These are phyloP conservation scores for Pythium guiyangense DNA, from an alignment of 352 stramenopile genomes.

Conservation along the genomic window DNA sequence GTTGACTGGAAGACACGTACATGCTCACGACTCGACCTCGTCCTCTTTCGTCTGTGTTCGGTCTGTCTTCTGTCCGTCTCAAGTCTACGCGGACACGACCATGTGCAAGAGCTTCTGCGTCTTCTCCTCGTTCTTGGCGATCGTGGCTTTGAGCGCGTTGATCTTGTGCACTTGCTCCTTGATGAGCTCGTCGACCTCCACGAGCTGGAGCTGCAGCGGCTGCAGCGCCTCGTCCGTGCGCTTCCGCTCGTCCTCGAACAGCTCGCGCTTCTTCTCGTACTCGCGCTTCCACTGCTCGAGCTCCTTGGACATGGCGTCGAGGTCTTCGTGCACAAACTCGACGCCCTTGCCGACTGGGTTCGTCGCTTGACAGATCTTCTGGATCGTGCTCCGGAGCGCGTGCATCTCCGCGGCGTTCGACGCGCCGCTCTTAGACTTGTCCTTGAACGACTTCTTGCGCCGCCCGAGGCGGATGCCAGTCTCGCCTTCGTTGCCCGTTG, in stretches of 20 bases:
- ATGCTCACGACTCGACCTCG: too few relatives aligned
- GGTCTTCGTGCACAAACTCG: conserved; percentile 93
- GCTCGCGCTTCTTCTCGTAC: conserved; percentile 70
- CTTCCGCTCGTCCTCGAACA: conserved; percentile 83
- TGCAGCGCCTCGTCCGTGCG: conserved; percentile 79
- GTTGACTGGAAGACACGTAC: too few relatives aligned
- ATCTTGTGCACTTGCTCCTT: conserved; percentile 92
- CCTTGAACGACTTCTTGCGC: conserved; percentile 79
- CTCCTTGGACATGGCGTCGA: conserved; percentile 93
- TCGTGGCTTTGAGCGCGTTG: conserved; percentile 88
- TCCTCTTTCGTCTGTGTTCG: too few relatives aligned
- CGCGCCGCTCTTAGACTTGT: conserved; percentile 66
- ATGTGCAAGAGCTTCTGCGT: conserved; percentile 87
- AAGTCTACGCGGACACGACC: conserved; percentile 73
- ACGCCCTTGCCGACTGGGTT: conserved; percentile 90
- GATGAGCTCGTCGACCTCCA: conserved; percentile 87
- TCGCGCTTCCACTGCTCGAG: conserved; percentile 89
- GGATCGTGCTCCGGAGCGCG: conserved; percentile 76
- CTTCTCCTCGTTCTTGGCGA: conserved; percentile 91
- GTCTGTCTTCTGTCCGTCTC: too few relatives aligned
- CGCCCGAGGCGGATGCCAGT: conserved; percentile 69
- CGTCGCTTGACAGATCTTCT: conserved; percentile 90
- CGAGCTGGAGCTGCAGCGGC: conserved; percentile 77
- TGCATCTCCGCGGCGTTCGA: conserved; percentile 75
- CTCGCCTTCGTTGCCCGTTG: conserved; percentile 47